Conservation (phyloP, 495 filamentous ascomycete species). For the Aspergillus nanangensis region DNA sequence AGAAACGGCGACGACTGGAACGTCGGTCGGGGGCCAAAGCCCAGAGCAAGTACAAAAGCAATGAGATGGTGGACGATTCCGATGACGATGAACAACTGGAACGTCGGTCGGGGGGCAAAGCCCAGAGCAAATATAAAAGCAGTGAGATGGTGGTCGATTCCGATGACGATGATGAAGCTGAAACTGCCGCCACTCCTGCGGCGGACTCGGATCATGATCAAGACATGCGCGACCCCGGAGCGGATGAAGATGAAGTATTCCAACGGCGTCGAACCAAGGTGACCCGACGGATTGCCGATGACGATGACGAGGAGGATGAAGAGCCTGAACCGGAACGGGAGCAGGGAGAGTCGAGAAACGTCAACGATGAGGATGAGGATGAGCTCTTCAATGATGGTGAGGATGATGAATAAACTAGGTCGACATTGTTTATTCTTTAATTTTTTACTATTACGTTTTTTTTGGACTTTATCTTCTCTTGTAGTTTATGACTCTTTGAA, state of each 20-base stretch:
- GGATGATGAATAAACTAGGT: conserved; percentile 17
- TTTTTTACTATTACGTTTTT: neutral
- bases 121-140: conserved; percentile 68
- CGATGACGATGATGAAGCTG: conserved; percentile 56
- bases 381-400: conserved; percentile 15
- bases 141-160: conserved; percentile 76
- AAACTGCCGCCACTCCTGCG: no score
- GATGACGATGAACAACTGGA: conserved; percentile 57
- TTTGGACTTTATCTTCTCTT: neutral
- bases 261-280: conserved; percentile 35
- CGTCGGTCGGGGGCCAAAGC: conserved; percentile 54
- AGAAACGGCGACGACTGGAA: conserved; percentile 48
- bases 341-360: conserved; percentile 4
- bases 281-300: conserved; percentile 37
- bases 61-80: conserved; percentile 73
- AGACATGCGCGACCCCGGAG: conserved; percentile 13
- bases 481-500: no score
- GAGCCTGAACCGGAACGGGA: conserved; percentile 9
- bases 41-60: conserved; percentile 69
- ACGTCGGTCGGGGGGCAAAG: conserved; percentile 54
- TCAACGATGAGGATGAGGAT: conserved; percentile 15
- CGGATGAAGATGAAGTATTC: conserved; percentile 17
- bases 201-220: conserved; percentile 34
- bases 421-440: neutral
- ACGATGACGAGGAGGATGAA: conserved; percentile 41